These are phyloP conservation scores for Ustilago xerochloae DNA, from an alignment of 1,284 basidiomycete species.

Conservation along the genomic window DNA sequence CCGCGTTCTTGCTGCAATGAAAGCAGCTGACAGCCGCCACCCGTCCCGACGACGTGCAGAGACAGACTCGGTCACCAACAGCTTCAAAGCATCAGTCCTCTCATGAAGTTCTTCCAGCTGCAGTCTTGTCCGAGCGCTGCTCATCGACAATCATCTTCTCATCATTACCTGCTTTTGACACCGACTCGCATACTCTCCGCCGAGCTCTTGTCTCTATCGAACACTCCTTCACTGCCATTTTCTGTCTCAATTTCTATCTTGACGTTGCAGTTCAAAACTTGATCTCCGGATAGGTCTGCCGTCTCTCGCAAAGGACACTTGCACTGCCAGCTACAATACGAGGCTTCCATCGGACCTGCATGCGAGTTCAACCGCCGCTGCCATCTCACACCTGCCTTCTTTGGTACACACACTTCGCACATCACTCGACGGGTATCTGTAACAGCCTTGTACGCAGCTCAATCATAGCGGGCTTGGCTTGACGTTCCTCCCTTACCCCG, in stretches of 20 bases:
- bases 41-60: neutral
- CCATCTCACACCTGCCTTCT: conserved; percentile 3
- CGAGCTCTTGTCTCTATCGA: conserved; percentile 19
- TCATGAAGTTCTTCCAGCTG: conserved; percentile 13
- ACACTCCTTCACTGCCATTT: neutral
- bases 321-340: neutral
- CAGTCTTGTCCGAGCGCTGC: conserved; percentile 27
- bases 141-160: neutral
- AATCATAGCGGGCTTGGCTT: too few relatives aligned
- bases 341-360: conserved; percentile 22
- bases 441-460: too few relatives aligned
- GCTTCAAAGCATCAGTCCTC: neutral
- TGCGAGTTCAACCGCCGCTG: conserved; percentile 7
- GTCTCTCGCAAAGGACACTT: neutral
- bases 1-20: neutral
- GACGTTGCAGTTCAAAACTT: neutral
- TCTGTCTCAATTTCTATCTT: neutral
- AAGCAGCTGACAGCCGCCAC: conserved; percentile 3
- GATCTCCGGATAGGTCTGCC: neutral
- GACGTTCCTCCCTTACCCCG: conserved; percentile 13
- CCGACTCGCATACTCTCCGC: conserved; percentile 37
- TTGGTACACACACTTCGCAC: conserved; percentile 4
- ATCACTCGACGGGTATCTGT: neutral
- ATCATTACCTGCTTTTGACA: conserved; percentile 9
- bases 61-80: conserved; percentile 4